A percentile compares a stretch with the other conserved stretches of the same genome.
Evolutionary conservation across 2,329 filamentous ascomycete genomes (phyloP).

Genomic region (Orbilia ellipsospora): DNA sequence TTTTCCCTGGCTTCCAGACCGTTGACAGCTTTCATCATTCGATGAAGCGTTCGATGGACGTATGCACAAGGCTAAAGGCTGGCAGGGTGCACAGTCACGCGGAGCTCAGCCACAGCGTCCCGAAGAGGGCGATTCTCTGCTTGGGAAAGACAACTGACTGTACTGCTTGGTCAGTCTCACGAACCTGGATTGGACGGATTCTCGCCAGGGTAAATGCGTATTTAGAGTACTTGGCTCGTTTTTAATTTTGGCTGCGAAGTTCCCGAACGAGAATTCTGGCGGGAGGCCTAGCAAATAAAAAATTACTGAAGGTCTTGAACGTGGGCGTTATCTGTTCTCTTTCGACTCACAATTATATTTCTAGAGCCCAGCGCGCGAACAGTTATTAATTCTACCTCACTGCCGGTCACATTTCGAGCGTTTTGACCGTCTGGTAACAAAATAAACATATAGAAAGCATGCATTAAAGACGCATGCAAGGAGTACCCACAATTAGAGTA

Average conservation of each 20-base stretch:
- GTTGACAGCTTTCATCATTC: constrained; percentile 41
- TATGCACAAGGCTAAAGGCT: constrained; percentile 6
- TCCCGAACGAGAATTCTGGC: too few relatives aligned
- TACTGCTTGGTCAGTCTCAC: background rate
- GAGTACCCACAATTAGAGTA: constrained; percentile 32
- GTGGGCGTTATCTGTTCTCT: constrained; percentile 8
- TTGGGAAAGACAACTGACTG: too few relatives aligned
- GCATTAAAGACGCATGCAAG: constrained; percentile 44
- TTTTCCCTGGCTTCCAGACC: constrained; percentile 18
- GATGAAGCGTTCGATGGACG: constrained; percentile 19
- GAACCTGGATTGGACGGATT: constrained; percentile 10
- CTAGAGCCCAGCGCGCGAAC: background rate
- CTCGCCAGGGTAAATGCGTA: constrained; percentile 17
- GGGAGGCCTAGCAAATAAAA: too few relatives aligned
- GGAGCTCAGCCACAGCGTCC: constrained; percentile 55
- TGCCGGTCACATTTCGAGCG: constrained; percentile 29
- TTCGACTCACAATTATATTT: background rate
- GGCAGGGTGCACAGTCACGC: constrained; percentile 43
- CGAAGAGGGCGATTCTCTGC: constrained; percentile 10
- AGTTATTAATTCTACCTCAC: background rate
- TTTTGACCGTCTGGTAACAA: constrained; percentile 2
- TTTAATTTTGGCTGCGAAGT: too few relatives aligned
- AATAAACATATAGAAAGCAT: constrained; percentile 6
- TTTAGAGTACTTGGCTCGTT: background rate
- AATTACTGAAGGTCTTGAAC: background rate